A percentile compares a stretch with the other conserved stretches of the same genome.
phyloP scores from a whole-genome alignment of 179 eudicot species.

The Nepenthes alata region DNA sequence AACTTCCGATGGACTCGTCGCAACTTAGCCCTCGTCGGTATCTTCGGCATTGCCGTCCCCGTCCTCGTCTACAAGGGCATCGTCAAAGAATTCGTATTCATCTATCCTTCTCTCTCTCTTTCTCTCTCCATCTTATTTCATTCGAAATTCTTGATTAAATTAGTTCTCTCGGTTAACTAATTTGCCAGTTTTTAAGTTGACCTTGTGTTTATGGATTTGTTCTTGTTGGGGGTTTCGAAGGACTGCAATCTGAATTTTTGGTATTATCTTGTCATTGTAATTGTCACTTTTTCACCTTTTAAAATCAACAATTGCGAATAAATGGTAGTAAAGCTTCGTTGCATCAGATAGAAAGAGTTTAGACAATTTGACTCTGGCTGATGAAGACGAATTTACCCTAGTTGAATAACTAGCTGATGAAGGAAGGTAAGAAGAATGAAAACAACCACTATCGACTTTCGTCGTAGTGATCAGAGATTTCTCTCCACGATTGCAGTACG shows the following conservation, averaged over 20 bases:
- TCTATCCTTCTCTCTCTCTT: not conserved
- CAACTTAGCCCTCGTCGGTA: conserved; percentile 64
- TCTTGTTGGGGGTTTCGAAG: not conserved
- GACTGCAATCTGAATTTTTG: not conserved
- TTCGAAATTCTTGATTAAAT: not conserved
- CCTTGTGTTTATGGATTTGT: too few relatives aligned
- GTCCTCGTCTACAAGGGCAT: conserved; percentile 81
- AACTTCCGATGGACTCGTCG: conserved; percentile 98
- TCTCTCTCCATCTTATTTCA: not conserved
- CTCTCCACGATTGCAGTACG: too few relatives aligned
- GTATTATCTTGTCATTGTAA: not conserved
- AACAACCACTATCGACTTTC: too few relatives aligned
- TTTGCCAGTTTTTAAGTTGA: not conserved
- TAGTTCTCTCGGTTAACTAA: not conserved
- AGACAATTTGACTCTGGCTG: too few relatives aligned
- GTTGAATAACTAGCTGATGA: too few relatives aligned
- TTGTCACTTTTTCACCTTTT: too few relatives aligned
- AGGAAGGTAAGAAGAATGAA: too few relatives aligned
- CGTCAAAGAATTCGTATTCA: conserved; percentile 67
- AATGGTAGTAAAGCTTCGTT: too few relatives aligned
- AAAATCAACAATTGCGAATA: not conserved
- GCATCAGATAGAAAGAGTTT: too few relatives aligned
- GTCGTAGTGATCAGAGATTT: too few relatives aligned
- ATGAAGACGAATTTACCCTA: too few relatives aligned
- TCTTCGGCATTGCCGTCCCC: conserved; percentile 86